A percentile compares a stretch with the other conserved stretches of the same genome.
phyloP scores from a whole-genome alignment of 2,329 filamentous ascomycete species.

The Cercospora janseana region DNA sequence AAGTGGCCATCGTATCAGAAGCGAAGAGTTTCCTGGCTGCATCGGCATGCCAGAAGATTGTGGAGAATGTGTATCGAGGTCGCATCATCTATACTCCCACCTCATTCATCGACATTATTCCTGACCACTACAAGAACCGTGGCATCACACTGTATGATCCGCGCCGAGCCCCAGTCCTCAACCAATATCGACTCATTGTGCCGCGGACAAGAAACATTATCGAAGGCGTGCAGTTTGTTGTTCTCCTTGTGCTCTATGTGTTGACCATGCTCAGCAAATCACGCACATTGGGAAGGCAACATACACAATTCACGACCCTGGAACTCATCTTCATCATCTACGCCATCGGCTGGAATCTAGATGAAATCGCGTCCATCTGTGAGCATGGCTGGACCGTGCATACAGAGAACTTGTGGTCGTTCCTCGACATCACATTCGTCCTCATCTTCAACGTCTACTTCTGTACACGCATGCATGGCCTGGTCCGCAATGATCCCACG shows the following conservation, averaged over 20 bases:
- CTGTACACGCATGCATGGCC: slow-evolving; percentile 64
- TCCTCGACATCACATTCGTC: slow-evolving; percentile 77
- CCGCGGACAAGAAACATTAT: slow-evolving; percentile 73
- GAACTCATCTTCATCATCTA: slow-evolving; percentile 72
- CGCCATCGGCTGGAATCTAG: slow-evolving; percentile 73
- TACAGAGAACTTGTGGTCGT: slow-evolving; percentile 85
- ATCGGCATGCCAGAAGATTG: slow-evolving; percentile 76
- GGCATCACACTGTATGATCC: slow-evolving; percentile 81
- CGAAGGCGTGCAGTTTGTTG: slow-evolving; percentile 70
- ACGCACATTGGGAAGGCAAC: slow-evolving; percentile 43
- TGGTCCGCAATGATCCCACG: slow-evolving; percentile 46
- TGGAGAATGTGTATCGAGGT: slow-evolving; percentile 78
- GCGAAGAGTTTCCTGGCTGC: slow-evolving; percentile 75
- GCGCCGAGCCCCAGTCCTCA: slow-evolving; percentile 69
- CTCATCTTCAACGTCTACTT: slow-evolving; percentile 69
- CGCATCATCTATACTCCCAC: slow-evolving; percentile 79
- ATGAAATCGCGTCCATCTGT: slow-evolving; percentile 72
- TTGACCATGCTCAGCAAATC: slow-evolving; percentile 69
- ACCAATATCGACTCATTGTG: slow-evolving; percentile 82
- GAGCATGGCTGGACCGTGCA: slow-evolving; percentile 79
- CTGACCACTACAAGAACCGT: slow-evolving; percentile 80
- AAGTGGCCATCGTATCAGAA: slow-evolving; percentile 79
- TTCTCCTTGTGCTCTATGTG: slow-evolving; percentile 68
- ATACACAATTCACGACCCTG: slow-evolving; percentile 43
- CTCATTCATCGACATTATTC: slow-evolving; percentile 77